Evolutionary conservation across 2,329 filamentous ascomycete species (phyloP).

Genomic region (Cadophora luteo-olivacea): DNA sequence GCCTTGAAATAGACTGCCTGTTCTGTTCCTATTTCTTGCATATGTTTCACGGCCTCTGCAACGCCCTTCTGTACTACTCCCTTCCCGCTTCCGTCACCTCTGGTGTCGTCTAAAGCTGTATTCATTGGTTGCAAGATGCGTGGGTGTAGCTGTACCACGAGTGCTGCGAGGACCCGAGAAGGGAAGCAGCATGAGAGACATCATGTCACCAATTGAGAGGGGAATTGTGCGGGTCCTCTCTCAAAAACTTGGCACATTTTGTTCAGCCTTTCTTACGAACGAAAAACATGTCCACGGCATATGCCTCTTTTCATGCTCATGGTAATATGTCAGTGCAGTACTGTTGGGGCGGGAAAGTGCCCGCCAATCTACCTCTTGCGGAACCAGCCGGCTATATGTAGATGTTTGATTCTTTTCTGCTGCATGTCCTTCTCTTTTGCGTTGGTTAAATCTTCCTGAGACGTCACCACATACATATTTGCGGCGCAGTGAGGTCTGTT

Average conservation of each 20-base stretch:
- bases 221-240: background rate
- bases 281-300: background rate
- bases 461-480: background rate
- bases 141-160: conserved; percentile 1
- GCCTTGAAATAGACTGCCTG: background rate
- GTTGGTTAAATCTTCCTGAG: background rate
- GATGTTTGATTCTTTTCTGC: background rate
- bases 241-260: background rate
- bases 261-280: background rate
- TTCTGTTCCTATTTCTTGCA: background rate
- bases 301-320: background rate
- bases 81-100: conserved; percentile 2
- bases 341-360: background rate
- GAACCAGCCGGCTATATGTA: background rate
- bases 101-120: background rate
- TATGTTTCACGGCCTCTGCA: conserved; percentile 9
- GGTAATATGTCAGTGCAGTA: background rate
- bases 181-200: background rate
- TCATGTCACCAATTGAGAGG: background rate
- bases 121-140: conserved; percentile 4
- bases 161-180: conserved; percentile 20
- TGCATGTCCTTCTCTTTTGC: background rate
- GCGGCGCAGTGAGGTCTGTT: background rate
- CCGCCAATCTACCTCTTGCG: background rate
- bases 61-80: background rate